A percentile compares a stretch with the other conserved stretches of the same genome.
These are phyloP conservation scores for Vaccinium corymbosum DNA, from an alignment of 148 eudicot genomes.

Conservation along the genomic window DNA sequence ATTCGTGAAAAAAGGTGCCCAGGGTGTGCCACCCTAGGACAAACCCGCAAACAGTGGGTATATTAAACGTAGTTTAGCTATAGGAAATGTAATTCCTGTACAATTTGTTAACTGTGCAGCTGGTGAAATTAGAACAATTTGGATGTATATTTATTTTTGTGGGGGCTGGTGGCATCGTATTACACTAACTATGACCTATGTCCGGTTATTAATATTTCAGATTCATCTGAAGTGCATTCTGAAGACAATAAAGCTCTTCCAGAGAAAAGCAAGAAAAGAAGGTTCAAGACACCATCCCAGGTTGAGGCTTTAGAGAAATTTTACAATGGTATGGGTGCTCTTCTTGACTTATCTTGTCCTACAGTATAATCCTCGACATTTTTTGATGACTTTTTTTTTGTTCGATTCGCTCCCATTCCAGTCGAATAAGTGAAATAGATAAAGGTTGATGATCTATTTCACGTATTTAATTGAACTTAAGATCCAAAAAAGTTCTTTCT, in stretches of 20 bases:
- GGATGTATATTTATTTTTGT: neutral
- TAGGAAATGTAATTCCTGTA: neutral
- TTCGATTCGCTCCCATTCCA: no score
- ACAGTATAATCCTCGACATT: neutral
- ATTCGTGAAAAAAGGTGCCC: neutral
- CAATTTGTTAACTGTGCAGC: neutral
- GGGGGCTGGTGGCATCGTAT: neutral
- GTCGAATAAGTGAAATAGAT: no score
- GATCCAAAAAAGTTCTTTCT: no score
- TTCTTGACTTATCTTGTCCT: neutral
- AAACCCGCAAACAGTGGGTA: neutral
- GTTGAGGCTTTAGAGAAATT: slow-evolving; percentile 76
- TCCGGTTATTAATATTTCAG: slow-evolving; percentile 29
- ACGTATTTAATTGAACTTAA: no score
- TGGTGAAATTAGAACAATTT: neutral
- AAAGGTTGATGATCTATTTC: no score
- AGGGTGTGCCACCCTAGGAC: neutral
- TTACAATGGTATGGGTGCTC: slow-evolving; percentile 53
- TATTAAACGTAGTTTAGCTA: neutral
- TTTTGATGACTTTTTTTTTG: neutral
- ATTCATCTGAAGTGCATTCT: slow-evolving; percentile 43
- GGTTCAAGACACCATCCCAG: slow-evolving; percentile 75
- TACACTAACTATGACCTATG: neutral
- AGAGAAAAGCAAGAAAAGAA: slow-evolving; percentile 69
- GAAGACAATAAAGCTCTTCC: slow-evolving; percentile 58